A percentile compares a stretch with the other conserved stretches of the same genome.
These are phyloP conservation scores for Xylaria hypoxylon DNA, from an alignment of 2,329 filamentous ascomycete species.

Conservation along the genomic window DNA sequence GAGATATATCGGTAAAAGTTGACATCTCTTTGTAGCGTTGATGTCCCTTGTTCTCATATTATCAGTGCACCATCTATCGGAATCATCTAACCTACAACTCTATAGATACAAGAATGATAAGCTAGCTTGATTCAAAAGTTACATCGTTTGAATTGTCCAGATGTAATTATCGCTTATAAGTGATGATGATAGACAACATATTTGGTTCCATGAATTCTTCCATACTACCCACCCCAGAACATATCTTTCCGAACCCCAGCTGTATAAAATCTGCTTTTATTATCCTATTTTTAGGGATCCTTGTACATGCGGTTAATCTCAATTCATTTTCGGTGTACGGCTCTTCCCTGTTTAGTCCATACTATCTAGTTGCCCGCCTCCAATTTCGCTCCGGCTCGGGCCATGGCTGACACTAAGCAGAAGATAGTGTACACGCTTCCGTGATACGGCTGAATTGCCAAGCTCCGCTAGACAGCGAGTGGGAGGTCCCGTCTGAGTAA, in stretches of 20 bases:
- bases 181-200: no score
- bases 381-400: background rate
- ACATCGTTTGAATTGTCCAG: no score
- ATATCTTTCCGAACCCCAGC: background rate
- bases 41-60: no score
- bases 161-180: no score
- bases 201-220: no score
- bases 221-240: no score
- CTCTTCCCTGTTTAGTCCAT: background rate
- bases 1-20: no score
- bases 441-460: slow-evolving; percentile 14
- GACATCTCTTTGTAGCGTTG: no score
- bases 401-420: background rate
- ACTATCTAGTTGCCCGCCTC: background rate
- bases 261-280: background rate
- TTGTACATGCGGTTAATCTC: background rate
- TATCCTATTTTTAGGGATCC: background rate
- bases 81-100: no score
- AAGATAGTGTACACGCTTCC: background rate
- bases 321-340: background rate
- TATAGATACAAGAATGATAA: no score
- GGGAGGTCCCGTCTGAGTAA: slow-evolving; percentile 20
- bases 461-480: background rate
- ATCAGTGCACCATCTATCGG: no score
- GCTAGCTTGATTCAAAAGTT: no score